Percentiles rank a stretch among this genome's conserved stretches.
Conservation (phyloP, 75 land plant species). For the Picea glauca region DNA sequence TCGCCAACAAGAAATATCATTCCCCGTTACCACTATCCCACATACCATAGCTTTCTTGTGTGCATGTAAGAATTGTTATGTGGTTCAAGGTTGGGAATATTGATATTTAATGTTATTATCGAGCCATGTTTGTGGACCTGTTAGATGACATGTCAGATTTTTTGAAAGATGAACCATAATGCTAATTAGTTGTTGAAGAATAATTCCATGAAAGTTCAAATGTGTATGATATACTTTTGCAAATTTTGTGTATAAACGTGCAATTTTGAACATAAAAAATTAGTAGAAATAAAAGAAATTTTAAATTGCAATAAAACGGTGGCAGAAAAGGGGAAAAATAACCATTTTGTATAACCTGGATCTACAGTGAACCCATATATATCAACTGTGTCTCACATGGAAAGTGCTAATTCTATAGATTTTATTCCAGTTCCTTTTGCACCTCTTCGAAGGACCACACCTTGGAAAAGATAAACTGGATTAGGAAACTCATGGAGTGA, state of each 20-base stretch:
- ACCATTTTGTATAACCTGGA: slow-evolving; percentile 97
- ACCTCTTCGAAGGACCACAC: slow-evolving; percentile 86
- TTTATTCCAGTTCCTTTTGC: slow-evolving; percentile 99
- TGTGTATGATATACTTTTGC: background rate
- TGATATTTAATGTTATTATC: background rate
- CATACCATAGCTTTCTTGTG: too few relatives aligned
- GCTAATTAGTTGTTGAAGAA: background rate
- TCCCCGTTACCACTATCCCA: too few relatives aligned
- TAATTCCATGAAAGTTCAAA: background rate
- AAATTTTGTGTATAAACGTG: background rate
- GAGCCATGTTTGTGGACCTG: background rate
- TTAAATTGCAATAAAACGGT: background rate
- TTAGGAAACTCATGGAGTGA: slow-evolving; percentile 68
- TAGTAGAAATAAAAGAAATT: background rate
- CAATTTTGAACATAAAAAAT: background rate
- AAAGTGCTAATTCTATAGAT: slow-evolving; percentile 89
- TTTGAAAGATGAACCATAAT: too few relatives aligned
- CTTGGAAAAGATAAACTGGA: slow-evolving; percentile 96
- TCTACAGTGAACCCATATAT: slow-evolving; percentile 99
- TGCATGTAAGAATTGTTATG: too few relatives aligned
- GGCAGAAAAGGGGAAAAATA: slow-evolving; percentile 4
- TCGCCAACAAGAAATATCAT: too few relatives aligned
- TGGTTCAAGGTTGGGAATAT: background rate
- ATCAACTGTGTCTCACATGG: slow-evolving; percentile 94
- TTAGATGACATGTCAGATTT: background rate